Conservation (phyloP, 2,329 filamentous ascomycete genomes). For the Cercospora canescens region DNA sequence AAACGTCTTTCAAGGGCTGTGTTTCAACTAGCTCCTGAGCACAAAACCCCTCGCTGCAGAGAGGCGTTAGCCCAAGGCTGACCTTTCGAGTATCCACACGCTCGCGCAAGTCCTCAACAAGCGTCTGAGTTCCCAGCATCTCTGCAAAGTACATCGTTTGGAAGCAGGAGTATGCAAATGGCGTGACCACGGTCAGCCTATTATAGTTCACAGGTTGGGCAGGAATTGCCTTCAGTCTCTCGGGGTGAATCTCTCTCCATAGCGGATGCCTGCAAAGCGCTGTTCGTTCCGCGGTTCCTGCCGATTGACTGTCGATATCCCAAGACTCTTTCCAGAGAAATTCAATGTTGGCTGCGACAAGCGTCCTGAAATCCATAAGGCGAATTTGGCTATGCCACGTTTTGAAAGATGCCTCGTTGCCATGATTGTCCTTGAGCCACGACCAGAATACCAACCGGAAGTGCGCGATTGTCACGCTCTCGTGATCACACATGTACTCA, state of each 20-base stretch:
- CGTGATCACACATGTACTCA: slow-evolving; percentile 56
- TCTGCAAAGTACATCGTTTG: slow-evolving; percentile 60
- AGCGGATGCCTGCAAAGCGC: slow-evolving; percentile 2
- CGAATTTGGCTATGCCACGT: slow-evolving; percentile 54
- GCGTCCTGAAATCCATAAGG: slow-evolving; percentile 61
- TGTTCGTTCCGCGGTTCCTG: neutral
- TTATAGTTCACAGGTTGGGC: slow-evolving; percentile 16
- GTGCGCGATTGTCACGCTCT: slow-evolving; percentile 51
- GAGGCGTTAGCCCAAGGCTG: slow-evolving; percentile 30
- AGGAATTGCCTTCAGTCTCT: slow-evolving; percentile 3
- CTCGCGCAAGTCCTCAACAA: slow-evolving; percentile 22
- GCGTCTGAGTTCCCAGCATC: slow-evolving; percentile 44
- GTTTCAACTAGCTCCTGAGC: neutral
- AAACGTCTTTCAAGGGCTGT: neutral
- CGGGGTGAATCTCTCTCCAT: slow-evolving; percentile 9
- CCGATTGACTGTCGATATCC: slow-evolving; percentile 34
- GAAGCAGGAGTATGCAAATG: slow-evolving; percentile 67
- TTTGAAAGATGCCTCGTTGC: slow-evolving; percentile 45
- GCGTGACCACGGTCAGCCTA: slow-evolving; percentile 65
- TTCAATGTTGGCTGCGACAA: slow-evolving; percentile 59
- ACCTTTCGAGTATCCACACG: slow-evolving; percentile 22
- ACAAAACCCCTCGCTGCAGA: neutral
- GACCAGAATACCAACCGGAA: slow-evolving; percentile 60
- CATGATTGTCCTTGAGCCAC: slow-evolving; percentile 57
- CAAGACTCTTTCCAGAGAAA: slow-evolving; percentile 68